These are phyloP conservation scores for Epicoccum nigrum DNA, from an alignment of 2,329 filamentous ascomycete species.

Conservation along the genomic window DNA sequence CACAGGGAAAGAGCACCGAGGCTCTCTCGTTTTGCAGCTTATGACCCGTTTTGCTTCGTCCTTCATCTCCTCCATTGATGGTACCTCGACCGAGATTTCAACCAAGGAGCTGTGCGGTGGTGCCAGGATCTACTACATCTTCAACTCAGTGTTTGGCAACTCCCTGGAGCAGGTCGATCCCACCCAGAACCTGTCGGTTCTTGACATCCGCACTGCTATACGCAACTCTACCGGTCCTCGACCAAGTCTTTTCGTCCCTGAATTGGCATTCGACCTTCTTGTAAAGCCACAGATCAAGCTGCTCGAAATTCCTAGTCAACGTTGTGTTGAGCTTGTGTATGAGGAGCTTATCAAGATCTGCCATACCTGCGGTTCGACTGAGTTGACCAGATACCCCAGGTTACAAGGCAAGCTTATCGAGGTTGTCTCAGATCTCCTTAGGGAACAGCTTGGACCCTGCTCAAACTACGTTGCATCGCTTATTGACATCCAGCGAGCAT, in stretches of 20 bases:
- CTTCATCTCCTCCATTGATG: slow-evolving; percentile 98
- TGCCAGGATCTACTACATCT: slow-evolving; percentile 97
- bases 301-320: slow-evolving; percentile 89
- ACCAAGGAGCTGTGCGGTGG: slow-evolving; percentile 97
- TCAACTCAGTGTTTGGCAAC: slow-evolving; percentile 98
- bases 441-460: slow-evolving; percentile 87
- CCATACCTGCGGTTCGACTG: slow-evolving; percentile 95
- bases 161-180: slow-evolving; percentile 95
- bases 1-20: slow-evolving; percentile 93
- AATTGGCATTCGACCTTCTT: slow-evolving; percentile 94
- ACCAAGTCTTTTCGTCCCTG: slow-evolving; percentile 94
- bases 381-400: slow-evolving; percentile 88
- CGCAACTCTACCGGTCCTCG: slow-evolving; percentile 96
- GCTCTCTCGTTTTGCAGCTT: slow-evolving; percentile 90
- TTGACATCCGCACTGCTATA: slow-evolving; percentile 96
- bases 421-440: slow-evolving; percentile 92
- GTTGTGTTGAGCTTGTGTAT: slow-evolving; percentile 97
- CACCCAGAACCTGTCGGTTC: slow-evolving; percentile 89
- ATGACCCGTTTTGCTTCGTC: slow-evolving; percentile 99
- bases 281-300: slow-evolving; percentile 99
- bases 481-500: slow-evolving; percentile 95
- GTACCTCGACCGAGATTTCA: slow-evolving; percentile 97
- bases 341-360: slow-evolving; percentile 99
- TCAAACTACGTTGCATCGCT: slow-evolving; percentile 93
- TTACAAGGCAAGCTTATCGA: slow-evolving; percentile 97